Base-by-base conservation (phyloP, 2,329 filamentous ascomycete species). In the Xylaria sp. region DNA sequence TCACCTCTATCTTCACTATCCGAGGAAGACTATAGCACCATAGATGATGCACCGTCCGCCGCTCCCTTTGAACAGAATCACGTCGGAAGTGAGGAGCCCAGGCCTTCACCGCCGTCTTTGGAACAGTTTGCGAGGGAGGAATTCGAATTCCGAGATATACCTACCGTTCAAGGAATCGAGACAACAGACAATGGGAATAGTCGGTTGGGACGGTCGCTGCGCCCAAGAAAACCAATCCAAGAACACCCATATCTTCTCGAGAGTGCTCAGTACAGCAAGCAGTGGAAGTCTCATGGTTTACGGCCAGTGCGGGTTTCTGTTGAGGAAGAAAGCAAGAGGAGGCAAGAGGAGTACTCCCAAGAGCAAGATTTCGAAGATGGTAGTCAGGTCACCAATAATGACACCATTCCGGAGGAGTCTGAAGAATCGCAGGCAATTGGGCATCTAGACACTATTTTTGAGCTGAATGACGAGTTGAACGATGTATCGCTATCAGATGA, bases 151-250 rank as follows among this genome's bases (percentile, higher is more conserved):
- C 57, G 54, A 49, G 33, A 47, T n/a, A 37, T 12, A 11, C 33
- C 50, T 35, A 17, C 23, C 23, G 55, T 17, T 17, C 37, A 60
- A 57, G 52, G 54, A 14, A 46, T 33, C 43, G 58, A 56, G 12
- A 14, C 25, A 38, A 19, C 12, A n/a, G 43, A 21, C 9, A 15
- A 57, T 4, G 66, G 60, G 31, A 58, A 56, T 45, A 47, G 23
- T 43, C 64, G 56, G 42, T 59, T 64, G 17, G 67, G 80, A 63
- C 80, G 84, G 35, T 85, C 82, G 3, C 74, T 88, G n/a, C 80
- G 85, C 6, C 84, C 84, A 1, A 80, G 85, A 19, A 88, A 87
- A 63, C 84, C 84, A 1, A 87, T 87, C 6, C 85, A 88, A 69
- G 78, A 87, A 68, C 84, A 87, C 46, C 85, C 85, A 3, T 88